Evolutionary conservation across 768 basidiomycete genomes (phyloP).

Genomic region (Tylopilus felleus): DNA sequence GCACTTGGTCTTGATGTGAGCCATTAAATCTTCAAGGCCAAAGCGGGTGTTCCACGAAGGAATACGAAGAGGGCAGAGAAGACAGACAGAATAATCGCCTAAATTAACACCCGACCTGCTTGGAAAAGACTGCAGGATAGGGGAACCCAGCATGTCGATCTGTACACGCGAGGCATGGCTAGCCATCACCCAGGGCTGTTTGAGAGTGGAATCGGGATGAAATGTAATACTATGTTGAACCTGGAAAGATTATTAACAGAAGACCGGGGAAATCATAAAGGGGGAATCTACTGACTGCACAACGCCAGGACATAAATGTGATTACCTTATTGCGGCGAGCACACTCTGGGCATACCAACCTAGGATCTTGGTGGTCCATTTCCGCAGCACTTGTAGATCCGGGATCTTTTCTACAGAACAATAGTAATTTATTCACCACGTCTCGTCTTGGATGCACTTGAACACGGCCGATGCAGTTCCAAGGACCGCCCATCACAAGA

Average conservation of each 20-base stretch:
- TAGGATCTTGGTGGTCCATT: slow-evolving; percentile 23
- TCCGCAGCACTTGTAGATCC: slow-evolving; percentile 20
- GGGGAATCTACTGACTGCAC: slow-evolving; percentile 16
- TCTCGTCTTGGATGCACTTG: slow-evolving; percentile 19
- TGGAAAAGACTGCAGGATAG: neutral
- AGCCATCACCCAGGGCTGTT: slow-evolving; percentile 11
- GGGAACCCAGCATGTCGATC: neutral
- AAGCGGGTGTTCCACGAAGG: slow-evolving; percentile 27
- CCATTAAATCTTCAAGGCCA: slow-evolving; percentile 12
- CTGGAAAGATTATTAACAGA: slow-evolving; percentile 7
- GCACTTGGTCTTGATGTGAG: slow-evolving; percentile 20
- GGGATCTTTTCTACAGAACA: slow-evolving; percentile 25
- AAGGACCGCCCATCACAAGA: slow-evolving; percentile 23
- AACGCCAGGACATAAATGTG: slow-evolving; percentile 23
- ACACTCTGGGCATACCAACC: slow-evolving; percentile 20
- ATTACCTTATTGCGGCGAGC: slow-evolving; percentile 2
- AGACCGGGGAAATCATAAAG: neutral
- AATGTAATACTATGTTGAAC: slow-evolving; percentile 15
- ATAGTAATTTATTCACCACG: slow-evolving; percentile 13
- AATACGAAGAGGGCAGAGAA: slow-evolving; percentile 26
- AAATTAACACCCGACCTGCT: neutral
- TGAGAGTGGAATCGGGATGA: slow-evolving; percentile 11
- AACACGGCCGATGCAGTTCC: slow-evolving; percentile 21
- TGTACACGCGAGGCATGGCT: neutral
- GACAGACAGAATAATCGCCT: slow-evolving; percentile 22